Percentiles rank a stretch among this genome's conserved stretches.
Evolutionary conservation across 208 protist species (phyloP).

Genomic region (Crithidia expoeki): DNA sequence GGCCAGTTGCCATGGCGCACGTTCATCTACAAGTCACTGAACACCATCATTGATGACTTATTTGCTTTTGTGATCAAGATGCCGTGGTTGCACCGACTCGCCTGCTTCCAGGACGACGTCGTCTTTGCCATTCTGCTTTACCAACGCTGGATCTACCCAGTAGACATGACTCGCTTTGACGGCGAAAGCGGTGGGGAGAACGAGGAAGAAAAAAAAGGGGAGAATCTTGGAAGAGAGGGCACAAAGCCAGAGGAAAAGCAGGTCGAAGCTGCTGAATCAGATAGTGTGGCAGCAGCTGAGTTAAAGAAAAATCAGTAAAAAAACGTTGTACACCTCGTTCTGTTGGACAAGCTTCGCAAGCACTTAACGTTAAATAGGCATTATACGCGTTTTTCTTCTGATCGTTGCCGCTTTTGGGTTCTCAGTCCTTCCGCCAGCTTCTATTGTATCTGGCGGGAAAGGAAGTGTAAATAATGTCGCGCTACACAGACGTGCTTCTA

Average conservation of each 20-base stretch:
- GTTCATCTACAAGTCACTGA: constrained; percentile 98
- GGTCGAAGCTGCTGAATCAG: not conserved
- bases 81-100: constrained; percentile 97
- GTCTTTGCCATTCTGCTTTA: constrained; percentile 98
- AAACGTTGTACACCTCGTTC: too few relatives aligned
- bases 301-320: constrained; percentile 42
- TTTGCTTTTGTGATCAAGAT: constrained; percentile 99
- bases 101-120: constrained; percentile 98
- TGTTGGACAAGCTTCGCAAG: too few relatives aligned
- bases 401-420: too few relatives aligned
- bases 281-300: constrained; percentile 6
- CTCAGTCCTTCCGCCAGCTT: too few relatives aligned
- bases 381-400: too few relatives aligned
- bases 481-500: too few relatives aligned
- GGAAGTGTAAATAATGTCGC: too few relatives aligned
- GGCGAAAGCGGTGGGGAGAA: constrained; percentile 37
- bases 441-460: too few relatives aligned
- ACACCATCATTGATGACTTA: constrained; percentile 99
- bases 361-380: too few relatives aligned
- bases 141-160: constrained; percentile 98
- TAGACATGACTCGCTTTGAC: constrained; percentile 89
- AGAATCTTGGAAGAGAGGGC: constrained; percentile 9
- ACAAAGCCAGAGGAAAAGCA: not conserved
- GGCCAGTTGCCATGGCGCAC: constrained; percentile 97
- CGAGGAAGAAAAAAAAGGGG: constrained; percentile 2